Conservation (phyloP, 352 stramenopile species). For the Pythium rhizo-oryzae region DNA sequence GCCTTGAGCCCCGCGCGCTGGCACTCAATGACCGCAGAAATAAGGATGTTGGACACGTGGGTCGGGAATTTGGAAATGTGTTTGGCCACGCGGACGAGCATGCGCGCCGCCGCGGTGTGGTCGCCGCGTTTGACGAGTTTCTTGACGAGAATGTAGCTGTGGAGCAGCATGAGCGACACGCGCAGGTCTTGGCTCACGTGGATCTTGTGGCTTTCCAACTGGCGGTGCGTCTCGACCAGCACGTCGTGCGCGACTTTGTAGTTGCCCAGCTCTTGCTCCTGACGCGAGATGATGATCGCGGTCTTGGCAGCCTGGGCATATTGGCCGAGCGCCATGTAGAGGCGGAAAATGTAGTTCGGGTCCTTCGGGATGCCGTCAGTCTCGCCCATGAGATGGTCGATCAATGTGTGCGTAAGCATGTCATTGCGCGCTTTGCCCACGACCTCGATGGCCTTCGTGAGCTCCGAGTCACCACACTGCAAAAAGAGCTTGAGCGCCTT, state of each 20-base stretch:
- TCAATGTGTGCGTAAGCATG: constrained; percentile 94
- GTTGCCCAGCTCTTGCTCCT: constrained; percentile 94
- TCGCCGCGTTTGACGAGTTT: constrained; percentile 90
- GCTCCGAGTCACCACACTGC: constrained; percentile 85
- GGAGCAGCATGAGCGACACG: constrained; percentile 85
- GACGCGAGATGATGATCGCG: constrained; percentile 92
- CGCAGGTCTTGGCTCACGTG: constrained; percentile 90
- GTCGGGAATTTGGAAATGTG: constrained; percentile 93
- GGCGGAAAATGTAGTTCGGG: constrained; percentile 93
- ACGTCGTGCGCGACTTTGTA: constrained; percentile 92
- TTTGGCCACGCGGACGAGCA: constrained; percentile 92
- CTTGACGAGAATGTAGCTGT: constrained; percentile 95
- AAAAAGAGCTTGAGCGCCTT: constrained; percentile 92
- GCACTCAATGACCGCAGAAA: constrained; percentile 94
- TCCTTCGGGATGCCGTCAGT: constrained; percentile 94
- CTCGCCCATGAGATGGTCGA: constrained; percentile 96
- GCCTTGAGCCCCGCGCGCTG: constrained; percentile 90
- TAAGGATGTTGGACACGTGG: constrained; percentile 92
- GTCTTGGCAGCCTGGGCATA: constrained; percentile 93
- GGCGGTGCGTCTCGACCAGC: constrained; percentile 88
- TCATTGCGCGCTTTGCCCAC: constrained; percentile 94
- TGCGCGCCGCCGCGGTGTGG: constrained; percentile 82
- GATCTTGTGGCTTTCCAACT: constrained; percentile 87
- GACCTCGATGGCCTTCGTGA: constrained; percentile 91
- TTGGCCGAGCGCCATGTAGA: constrained; percentile 96